Evolutionary conservation across 768 basidiomycete species (phyloP).

Genomic region (Termitomyces bulborhizus): DNA sequence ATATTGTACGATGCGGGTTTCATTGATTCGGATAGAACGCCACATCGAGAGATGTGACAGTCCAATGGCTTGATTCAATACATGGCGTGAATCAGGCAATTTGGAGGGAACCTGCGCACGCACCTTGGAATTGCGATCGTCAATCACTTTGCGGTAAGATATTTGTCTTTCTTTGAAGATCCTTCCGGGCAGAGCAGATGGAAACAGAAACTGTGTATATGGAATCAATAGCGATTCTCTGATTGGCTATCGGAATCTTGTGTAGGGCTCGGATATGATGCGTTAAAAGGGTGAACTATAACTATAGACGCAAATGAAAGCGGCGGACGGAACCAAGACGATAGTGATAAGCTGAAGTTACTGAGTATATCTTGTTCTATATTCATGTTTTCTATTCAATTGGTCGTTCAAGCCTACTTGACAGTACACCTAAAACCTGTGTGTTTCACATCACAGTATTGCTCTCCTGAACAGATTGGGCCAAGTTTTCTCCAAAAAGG

Average conservation of each 20-base stretch:
- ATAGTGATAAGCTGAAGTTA: background rate
- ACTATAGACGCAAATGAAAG: too few species aligned
- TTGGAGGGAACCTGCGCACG: background rate
- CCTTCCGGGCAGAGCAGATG: conserved; percentile 1
- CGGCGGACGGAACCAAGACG: conserved; percentile 8
- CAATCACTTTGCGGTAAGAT: background rate
- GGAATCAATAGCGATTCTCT: background rate
- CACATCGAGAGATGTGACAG: background rate
- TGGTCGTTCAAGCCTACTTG: background rate
- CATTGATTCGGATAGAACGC: background rate
- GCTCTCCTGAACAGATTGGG: background rate
- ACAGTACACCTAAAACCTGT: background rate
- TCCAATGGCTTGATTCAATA: too few species aligned
- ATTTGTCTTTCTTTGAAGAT: conserved; percentile 6
- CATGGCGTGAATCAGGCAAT: background rate
- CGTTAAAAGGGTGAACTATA: background rate
- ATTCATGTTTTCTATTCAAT: background rate
- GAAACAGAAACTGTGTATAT: background rate
- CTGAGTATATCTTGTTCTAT: background rate
- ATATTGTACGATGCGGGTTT: too few species aligned
- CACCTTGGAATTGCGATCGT: background rate
- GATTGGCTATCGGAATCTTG: background rate
- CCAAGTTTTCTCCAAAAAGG: background rate
- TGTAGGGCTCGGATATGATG: background rate
- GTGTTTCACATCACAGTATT: background rate